Conservation (phyloP, 352 stramenopile species). For the Halophytophthora polymorphica region DNA sequence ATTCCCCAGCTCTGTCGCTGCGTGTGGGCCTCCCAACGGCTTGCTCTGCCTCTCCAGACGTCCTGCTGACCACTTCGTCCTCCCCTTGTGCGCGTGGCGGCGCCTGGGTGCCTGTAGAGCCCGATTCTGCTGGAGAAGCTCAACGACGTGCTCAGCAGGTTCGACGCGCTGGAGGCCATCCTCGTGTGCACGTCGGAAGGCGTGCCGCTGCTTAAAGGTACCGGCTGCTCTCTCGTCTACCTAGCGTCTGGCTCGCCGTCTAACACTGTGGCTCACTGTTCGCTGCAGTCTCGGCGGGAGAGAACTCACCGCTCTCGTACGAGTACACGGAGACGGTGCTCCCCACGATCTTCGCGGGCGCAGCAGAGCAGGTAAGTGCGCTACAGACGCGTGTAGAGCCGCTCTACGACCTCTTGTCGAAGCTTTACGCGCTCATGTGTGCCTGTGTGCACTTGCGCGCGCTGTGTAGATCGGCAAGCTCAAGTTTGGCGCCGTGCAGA, state of each 20-base stretch:
- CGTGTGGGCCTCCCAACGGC: not conserved
- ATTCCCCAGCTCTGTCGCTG: not conserved
- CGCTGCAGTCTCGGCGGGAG: slow-evolving; percentile 39
- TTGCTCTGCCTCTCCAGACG: not conserved
- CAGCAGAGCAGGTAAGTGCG: slow-evolving; percentile 60
- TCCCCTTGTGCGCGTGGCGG: not conserved
- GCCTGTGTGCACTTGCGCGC: not conserved
- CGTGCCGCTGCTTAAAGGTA: slow-evolving; percentile 73
- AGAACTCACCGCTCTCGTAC: slow-evolving; percentile 43
- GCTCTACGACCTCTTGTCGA: too few species aligned
- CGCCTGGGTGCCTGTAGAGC: slow-evolving; percentile 24
- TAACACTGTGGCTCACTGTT: slow-evolving; percentile 4
- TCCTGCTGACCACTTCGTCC: not conserved
- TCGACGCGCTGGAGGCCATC: slow-evolving; percentile 70
- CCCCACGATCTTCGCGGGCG: slow-evolving; percentile 72
- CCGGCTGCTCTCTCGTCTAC: not conserved
- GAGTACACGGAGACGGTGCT: slow-evolving; percentile 80
- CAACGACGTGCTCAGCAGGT: slow-evolving; percentile 56
- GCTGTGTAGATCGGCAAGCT: slow-evolving; percentile 65
- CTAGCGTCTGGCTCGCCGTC: not conserved
- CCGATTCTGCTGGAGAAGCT: slow-evolving; percentile 66
- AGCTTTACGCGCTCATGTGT: not conserved
- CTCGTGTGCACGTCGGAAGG: slow-evolving; percentile 78
- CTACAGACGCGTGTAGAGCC: not conserved
- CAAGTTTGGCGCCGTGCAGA: slow-evolving; percentile 70